Percentiles rank a stretch among this genome's conserved stretches.
Evolutionary conservation across 306 rosid genomes (phyloP).

Genomic region (Vigna reflexopilosa): DNA sequence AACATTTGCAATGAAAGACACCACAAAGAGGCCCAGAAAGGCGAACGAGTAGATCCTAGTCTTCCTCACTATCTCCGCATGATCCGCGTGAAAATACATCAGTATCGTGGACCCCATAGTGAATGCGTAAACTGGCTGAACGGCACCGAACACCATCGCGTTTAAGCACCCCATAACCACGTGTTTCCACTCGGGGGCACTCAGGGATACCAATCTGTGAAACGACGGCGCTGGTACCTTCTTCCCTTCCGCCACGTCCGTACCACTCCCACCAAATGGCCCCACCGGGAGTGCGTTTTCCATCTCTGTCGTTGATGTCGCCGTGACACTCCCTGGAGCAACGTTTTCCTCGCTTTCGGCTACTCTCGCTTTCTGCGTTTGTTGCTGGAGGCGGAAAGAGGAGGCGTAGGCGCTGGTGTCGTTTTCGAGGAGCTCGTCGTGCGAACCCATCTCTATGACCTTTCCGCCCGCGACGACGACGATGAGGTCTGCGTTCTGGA

Average conservation of each 20-base stretch:
- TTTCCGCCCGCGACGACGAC: constrained; percentile 51
- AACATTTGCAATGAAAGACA: constrained; percentile 42
- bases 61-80: constrained; percentile 46
- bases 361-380: neutral
- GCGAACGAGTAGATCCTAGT: constrained; percentile 21
- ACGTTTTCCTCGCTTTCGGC: neutral
- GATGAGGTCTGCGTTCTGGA: constrained; percentile 55
- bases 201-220: constrained; percentile 50
- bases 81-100: constrained; percentile 45
- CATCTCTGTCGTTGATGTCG: neutral
- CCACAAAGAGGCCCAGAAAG: constrained; percentile 44
- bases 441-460: constrained; percentile 49
- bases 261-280: no score
- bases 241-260: neutral
- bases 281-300: neutral
- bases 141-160: constrained; percentile 50
- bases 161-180: constrained; percentile 49
- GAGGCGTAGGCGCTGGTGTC: constrained; percentile 45
- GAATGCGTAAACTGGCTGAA: constrained; percentile 49
- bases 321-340: neutral
- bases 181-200: constrained; percentile 59
- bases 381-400: constrained; percentile 44
- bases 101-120: constrained; percentile 48
- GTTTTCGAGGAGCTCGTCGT: constrained; percentile 43
- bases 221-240: constrained; percentile 28